Percentiles rank a stretch among this genome's conserved stretches.
phyloP scores from a whole-genome alignment of 345 rosid species.

The Salix dunnii region DNA sequence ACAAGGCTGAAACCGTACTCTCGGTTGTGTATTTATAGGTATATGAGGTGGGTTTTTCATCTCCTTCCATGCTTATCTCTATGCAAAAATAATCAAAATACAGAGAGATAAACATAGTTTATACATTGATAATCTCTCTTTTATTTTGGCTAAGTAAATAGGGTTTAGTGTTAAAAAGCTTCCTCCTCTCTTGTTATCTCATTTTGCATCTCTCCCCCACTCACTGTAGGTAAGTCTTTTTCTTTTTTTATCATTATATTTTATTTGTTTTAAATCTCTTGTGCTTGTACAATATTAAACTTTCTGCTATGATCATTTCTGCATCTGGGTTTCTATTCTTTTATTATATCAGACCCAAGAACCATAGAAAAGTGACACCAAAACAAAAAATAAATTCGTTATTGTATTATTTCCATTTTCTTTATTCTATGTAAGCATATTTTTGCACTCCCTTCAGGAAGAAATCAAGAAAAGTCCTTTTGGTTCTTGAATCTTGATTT shows the following conservation, averaged over 20 bases:
- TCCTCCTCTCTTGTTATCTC: conserved; percentile 1
- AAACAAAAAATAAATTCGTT: background rate
- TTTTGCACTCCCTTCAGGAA: conserved; percentile 33
- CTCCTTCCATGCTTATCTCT: conserved; percentile 6
- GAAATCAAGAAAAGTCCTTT: conserved; percentile 6
- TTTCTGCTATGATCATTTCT: conserved; percentile 5
- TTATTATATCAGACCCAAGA: background rate
- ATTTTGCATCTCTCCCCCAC: conserved; percentile 4
- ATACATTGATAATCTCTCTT: background rate
- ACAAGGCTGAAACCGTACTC: conserved; percentile 12
- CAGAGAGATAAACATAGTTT: background rate
- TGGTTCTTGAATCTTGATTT: conserved; percentile 14
- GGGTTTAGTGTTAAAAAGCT: conserved; percentile 8
- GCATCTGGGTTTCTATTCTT: conserved; percentile 15
- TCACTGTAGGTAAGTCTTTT: conserved; percentile 27
- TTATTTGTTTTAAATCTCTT: background rate
- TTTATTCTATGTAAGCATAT: no score
- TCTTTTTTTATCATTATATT: background rate
- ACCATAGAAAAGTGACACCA: background rate
- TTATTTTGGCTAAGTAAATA: conserved; percentile 5
- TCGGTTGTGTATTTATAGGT: background rate
- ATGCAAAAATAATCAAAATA: background rate
- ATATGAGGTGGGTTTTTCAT: background rate
- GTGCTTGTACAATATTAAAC: background rate
- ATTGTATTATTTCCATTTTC: background rate